Evolutionary conservation across 192 early-diverging fungal species (phyloP).

Genomic region (Anaeromyces robustus): DNA sequence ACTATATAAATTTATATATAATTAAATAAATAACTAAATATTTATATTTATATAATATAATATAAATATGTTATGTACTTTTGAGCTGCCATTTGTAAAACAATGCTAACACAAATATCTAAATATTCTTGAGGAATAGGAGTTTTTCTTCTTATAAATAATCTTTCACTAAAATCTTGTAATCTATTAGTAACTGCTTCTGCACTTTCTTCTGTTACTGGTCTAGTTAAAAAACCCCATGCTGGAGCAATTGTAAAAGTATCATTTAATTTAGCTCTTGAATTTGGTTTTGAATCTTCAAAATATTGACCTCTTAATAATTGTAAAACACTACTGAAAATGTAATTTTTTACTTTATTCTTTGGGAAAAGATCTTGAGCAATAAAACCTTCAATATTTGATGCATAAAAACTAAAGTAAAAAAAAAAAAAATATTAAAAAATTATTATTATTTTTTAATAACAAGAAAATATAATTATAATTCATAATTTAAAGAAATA

Average conservation of each 20-base stretch:
- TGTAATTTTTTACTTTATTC: slow-evolving; percentile 14
- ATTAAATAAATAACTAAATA: too few species aligned
- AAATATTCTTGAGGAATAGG: slow-evolving; percentile 15
- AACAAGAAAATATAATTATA: too few species aligned
- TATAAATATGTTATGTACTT: slow-evolving; percentile 6
- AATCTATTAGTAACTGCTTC: slow-evolving; percentile 16
- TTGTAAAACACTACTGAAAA: slow-evolving; percentile 21
- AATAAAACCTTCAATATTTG: slow-evolving; percentile 15
- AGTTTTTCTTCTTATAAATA: slow-evolving; percentile 18
- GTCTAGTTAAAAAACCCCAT: slow-evolving; percentile 14
- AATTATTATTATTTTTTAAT: not conserved
- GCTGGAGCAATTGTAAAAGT: slow-evolving; percentile 9
- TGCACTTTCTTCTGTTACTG: slow-evolving; percentile 16
- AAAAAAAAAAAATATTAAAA: not conserved
- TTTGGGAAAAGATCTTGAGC: slow-evolving; percentile 17
- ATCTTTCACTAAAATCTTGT: slow-evolving; percentile 20
- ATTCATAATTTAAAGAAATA: too few species aligned
- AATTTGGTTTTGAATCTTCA: slow-evolving; percentile 17
- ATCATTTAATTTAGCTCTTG: slow-evolving; percentile 7
- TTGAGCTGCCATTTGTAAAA: slow-evolving; percentile 31
- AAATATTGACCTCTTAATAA: slow-evolving; percentile 25
- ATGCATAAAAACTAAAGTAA: slow-evolving; percentile 5
- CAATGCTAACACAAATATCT: slow-evolving; percentile 19
- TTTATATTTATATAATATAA: too few species aligned
- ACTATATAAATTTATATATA: too few species aligned